These are phyloP conservation scores for Naematelia encephala DNA, from an alignment of 768 basidiomycete genomes.

Conservation along the genomic window DNA sequence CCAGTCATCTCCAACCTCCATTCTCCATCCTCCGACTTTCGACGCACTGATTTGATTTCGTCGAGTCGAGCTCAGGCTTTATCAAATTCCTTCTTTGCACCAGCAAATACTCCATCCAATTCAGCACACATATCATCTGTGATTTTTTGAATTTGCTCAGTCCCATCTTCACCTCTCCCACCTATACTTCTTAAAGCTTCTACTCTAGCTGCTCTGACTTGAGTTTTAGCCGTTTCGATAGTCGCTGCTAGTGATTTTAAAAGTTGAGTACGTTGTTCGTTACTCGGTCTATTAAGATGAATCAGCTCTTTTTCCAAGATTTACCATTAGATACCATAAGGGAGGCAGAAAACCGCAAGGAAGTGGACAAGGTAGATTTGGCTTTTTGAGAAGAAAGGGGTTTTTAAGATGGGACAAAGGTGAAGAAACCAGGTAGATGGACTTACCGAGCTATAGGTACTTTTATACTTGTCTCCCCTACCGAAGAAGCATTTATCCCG, in stretches of 20 bases:
- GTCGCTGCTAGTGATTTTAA: slow-evolving; percentile 27
- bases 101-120: slow-evolving; percentile 39
- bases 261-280: slow-evolving; percentile 36
- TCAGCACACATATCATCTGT: slow-evolving; percentile 40
- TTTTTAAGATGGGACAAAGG: too few relatives aligned
- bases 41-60: too few relatives aligned
- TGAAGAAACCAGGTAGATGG: neutral
- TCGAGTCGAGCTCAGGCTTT: too few relatives aligned
- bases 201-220: slow-evolving; percentile 41
- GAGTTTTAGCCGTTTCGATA: slow-evolving; percentile 46
- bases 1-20: too few relatives aligned
- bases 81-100: slow-evolving; percentile 50
- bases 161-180: slow-evolving; percentile 27
- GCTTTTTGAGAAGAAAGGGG: too few relatives aligned
- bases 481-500: slow-evolving; percentile 45
- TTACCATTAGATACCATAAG: neutral
- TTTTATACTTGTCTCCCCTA: slow-evolving; percentile 43
- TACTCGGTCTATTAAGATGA: slow-evolving; percentile 31
- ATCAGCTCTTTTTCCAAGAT: neutral
- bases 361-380: too few relatives aligned
- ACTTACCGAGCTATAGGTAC: slow-evolving; percentile 45
- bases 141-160: slow-evolving; percentile 46
- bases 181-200: slow-evolving; percentile 47
- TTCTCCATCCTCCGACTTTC: too few relatives aligned
- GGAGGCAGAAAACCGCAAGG: neutral